These are phyloP conservation scores for Fusarium nisikadoi DNA, from an alignment of 2,329 filamentous ascomycete species.

Conservation along the genomic window DNA sequence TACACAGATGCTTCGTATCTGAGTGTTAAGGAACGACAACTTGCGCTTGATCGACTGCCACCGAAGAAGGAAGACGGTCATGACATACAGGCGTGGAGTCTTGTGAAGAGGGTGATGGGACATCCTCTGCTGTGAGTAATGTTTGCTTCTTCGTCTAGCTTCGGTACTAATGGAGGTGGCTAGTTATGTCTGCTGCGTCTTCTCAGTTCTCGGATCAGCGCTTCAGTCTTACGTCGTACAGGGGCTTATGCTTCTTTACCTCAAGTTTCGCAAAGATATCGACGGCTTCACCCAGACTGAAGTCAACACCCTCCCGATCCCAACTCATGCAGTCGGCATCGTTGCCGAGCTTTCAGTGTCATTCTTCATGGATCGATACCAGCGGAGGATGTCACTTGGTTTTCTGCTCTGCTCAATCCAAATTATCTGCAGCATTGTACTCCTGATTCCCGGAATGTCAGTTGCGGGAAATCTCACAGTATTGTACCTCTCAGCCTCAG, in stretches of 20 bases:
- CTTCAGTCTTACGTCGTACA: conserved; percentile 42
- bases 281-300: conserved; percentile 39
- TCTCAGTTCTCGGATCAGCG: conserved; percentile 43
- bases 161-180: not conserved
- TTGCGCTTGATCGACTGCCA: conserved; percentile 46
- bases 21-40: conserved; percentile 47
- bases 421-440: conserved; percentile 23
- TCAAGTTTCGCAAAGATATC: conserved; percentile 36
- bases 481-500: conserved; percentile 38
- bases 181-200: conserved; percentile 39
- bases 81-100: conserved; percentile 46
- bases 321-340: conserved; percentile 42
- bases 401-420: conserved; percentile 31
- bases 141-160: fast-evolving
- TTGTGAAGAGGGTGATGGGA: conserved; percentile 44
- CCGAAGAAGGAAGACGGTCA: conserved; percentile 49
- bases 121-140: conserved; percentile 43
- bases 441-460: conserved; percentile 33
- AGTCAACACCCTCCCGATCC: conserved; percentile 42
- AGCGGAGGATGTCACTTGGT: conserved; percentile 10
- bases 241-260: conserved; percentile 40
- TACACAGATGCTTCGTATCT: conserved; percentile 51
- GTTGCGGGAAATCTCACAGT: conserved; percentile 32
- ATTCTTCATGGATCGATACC: conserved; percentile 35
- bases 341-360: conserved; percentile 36